A percentile compares a stretch with the other conserved stretches of the same genome.
phyloP scores from a whole-genome alignment of 176 grass and related monocot genomes.

The Cenchrus americanus region DNA sequence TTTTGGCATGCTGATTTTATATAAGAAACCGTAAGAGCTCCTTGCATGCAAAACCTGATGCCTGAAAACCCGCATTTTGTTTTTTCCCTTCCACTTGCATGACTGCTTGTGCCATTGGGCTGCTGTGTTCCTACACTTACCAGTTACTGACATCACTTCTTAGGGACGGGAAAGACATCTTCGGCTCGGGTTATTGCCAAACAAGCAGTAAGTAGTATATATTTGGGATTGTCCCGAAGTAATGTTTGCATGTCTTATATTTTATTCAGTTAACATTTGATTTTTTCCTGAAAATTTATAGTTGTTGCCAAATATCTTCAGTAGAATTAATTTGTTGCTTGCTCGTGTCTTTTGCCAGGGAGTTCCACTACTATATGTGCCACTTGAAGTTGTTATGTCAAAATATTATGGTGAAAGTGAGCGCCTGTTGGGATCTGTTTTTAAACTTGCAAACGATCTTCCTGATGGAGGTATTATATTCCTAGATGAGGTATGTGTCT shows the following conservation, averaged over 20 bases:
- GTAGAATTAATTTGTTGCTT: slow-evolving; percentile 25
- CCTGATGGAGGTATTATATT: slow-evolving; percentile 93
- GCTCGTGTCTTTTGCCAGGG: slow-evolving; percentile 57
- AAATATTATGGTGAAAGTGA: slow-evolving; percentile 99
- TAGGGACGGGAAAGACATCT: slow-evolving; percentile 95
- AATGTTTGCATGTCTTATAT: slow-evolving; percentile 12
- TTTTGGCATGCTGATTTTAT: not conserved
- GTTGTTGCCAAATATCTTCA: not conserved
- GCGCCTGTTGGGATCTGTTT: slow-evolving; percentile 81
- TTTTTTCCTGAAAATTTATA: slow-evolving; percentile 15
- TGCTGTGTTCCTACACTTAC: slow-evolving; percentile 13
- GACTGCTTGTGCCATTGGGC: not conserved
- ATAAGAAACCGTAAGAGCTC: not conserved
- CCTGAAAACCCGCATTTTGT: not conserved
- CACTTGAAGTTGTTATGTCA: slow-evolving; percentile 92
- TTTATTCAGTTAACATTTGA: slow-evolving; percentile 18
- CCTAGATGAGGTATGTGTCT: slow-evolving; percentile 77
- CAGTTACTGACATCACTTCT: slow-evolving; percentile 11
- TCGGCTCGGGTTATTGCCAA: slow-evolving; percentile 94
- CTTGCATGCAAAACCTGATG: slow-evolving; percentile 22
- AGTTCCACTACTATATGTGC: slow-evolving; percentile 91
- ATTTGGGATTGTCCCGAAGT: slow-evolving; percentile 21
- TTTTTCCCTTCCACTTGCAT: slow-evolving; percentile 13
- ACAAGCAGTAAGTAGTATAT: slow-evolving; percentile 72
- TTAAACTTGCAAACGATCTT: slow-evolving; percentile 96